phyloP scores from a whole-genome alignment of 2,329 filamentous ascomycete species.

The Clarireedia sp. region DNA sequence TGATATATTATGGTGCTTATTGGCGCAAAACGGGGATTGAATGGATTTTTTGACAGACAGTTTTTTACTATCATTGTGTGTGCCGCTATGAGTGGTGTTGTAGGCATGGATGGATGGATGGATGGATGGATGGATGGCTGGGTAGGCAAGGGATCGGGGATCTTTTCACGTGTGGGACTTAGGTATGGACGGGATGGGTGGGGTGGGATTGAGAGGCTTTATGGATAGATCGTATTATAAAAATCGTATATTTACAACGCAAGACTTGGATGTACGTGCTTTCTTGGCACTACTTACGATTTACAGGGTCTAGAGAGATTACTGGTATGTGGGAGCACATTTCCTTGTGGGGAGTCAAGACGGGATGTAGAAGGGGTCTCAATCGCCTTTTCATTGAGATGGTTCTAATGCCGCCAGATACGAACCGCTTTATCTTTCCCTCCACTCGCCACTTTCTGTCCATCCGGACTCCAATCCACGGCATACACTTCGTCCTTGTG shows the following conservation, averaged over 20 bases:
- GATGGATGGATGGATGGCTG: not conserved
- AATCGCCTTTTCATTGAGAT: not conserved
- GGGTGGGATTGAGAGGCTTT: not conserved
- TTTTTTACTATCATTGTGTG: not conserved
- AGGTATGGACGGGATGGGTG: too few species aligned
- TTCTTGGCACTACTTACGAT: not conserved
- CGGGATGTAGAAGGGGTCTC: not conserved
- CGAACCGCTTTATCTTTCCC: slow-evolving; percentile 81
- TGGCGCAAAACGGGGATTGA: not conserved
- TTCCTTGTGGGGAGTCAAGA: not conserved
- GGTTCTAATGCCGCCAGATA: slow-evolving; percentile 52
- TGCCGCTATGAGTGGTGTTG: not conserved
- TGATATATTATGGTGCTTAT: not conserved
- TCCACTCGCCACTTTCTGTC: slow-evolving; percentile 79
- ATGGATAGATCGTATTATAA: not conserved
- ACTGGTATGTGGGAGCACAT: too few species aligned
- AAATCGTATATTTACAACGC: not conserved
- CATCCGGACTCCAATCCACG: slow-evolving; percentile 91
- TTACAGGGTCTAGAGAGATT: not conserved
- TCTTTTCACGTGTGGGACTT: not conserved
- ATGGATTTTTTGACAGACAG: not conserved
- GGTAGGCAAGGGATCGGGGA: not conserved
- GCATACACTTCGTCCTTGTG: slow-evolving; percentile 92
- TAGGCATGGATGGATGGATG: not conserved
- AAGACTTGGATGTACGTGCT: not conserved